Evolutionary conservation across 495 filamentous ascomycete genomes (phyloP).

Genomic region (Xylona heveae): DNA sequence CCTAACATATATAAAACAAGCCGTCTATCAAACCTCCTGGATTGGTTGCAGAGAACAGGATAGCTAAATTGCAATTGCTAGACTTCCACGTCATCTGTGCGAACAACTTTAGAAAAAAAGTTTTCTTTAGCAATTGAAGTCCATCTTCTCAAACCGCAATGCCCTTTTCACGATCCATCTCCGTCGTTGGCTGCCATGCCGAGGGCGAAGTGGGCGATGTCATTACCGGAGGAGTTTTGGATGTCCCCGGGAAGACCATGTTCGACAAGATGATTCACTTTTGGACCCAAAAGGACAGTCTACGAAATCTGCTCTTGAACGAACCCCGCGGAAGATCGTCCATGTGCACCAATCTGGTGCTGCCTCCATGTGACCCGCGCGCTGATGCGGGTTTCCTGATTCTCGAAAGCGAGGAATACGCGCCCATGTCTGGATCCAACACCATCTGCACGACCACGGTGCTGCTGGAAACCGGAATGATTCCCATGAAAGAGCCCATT

Average conservation of each 20-base stretch:
- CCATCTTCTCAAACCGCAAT: not conserved
- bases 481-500: constrained; percentile 16
- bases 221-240: constrained; percentile 16
- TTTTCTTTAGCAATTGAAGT: too few species aligned
- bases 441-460: constrained; percentile 17
- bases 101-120: too few species aligned
- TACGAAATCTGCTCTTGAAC: constrained; percentile 17
- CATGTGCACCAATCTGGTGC: constrained; percentile 16
- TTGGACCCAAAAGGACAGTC: constrained; percentile 11
- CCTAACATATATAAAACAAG: too few species aligned
- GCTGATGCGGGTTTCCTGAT: constrained; percentile 20
- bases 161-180: constrained; percentile 11
- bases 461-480: constrained; percentile 18
- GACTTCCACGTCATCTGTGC: too few species aligned
- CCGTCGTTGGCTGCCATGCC: constrained; percentile 14
- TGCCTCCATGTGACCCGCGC: constrained; percentile 15
- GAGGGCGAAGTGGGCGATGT: constrained; percentile 18
- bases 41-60: too few species aligned
- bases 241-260: constrained; percentile 17
- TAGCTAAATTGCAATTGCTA: too few species aligned
- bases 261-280: constrained; percentile 15
- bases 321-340: constrained; percentile 18
- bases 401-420: constrained; percentile 20
- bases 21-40: too few species aligned
- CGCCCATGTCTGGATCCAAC: constrained; percentile 19